These are phyloP conservation scores for Sicyos edulis DNA, from an alignment of 306 rosid genomes.

Conservation along the genomic window DNA sequence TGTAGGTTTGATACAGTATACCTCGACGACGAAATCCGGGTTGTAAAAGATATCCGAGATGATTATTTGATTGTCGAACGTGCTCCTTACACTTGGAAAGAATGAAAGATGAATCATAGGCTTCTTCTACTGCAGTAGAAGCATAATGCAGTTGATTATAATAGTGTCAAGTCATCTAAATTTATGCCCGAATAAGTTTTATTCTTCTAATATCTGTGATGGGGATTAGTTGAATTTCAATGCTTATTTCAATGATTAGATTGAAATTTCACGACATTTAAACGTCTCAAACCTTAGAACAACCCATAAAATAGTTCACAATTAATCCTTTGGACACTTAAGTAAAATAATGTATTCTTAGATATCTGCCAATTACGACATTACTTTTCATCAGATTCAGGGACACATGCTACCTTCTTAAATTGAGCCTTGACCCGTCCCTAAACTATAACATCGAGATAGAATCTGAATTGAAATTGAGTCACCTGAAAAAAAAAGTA, in stretches of 20 bases:
- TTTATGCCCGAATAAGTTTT: not conserved
- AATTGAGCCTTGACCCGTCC: too few species aligned
- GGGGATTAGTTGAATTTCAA: not conserved
- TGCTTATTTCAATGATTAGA: not conserved
- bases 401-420: too few species aligned
- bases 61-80: constrained; percentile 81
- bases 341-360: too few species aligned
- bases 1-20: constrained; percentile 69
- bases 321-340: too few species aligned
- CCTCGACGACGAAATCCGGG: constrained; percentile 66
- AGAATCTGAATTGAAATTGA: too few species aligned
- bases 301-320: too few species aligned
- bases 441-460: too few species aligned
- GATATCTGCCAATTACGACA: too few species aligned
- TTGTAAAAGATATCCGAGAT: constrained; percentile 74
- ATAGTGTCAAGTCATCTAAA: not conserved
- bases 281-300: too few species aligned
- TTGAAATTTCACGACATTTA: too few species aligned
- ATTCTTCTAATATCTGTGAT: not conserved
- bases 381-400: too few species aligned
- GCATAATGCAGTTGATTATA: not conserved
- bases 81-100: constrained; percentile 71
- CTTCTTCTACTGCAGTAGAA: not conserved
- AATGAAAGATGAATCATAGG: constrained; percentile 29
- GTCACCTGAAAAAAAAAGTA: too few species aligned